Conservation (phyloP, 345 rosid species). For the Ceriops decandra region DNA sequence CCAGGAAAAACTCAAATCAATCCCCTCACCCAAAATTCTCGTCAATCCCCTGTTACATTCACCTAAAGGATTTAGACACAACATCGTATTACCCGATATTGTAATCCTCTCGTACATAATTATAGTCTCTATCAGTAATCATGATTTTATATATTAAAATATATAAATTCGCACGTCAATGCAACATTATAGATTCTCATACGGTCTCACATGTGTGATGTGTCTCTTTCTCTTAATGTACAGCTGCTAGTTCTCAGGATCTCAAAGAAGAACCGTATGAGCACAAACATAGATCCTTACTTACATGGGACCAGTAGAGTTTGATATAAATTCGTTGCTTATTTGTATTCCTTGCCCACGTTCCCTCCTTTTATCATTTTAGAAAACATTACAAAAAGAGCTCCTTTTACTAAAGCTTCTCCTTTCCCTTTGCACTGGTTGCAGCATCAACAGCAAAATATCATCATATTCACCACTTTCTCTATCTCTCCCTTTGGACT, state of each 20-base stretch:
- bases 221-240: background rate
- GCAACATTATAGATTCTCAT: background rate
- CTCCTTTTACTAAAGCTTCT: conserved; percentile 40
- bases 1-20: conserved; percentile 30
- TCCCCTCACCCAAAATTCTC: background rate
- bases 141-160: too few relatives aligned
- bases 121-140: too few relatives aligned
- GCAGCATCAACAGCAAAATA: conserved; percentile 31
- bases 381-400: conserved; percentile 17
- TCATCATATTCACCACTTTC: conserved; percentile 47
- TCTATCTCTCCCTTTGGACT: conserved; percentile 11
- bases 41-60: too few relatives aligned
- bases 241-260: background rate
- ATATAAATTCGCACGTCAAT: too few relatives aligned
- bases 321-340: background rate
- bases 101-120: too few relatives aligned
- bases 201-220: background rate
- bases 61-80: too few relatives aligned
- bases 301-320: background rate
- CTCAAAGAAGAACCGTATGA: conserved; percentile 3
- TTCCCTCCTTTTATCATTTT: conserved; percentile 29
- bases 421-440: conserved; percentile 22
- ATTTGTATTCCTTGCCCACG: conserved; percentile 43
- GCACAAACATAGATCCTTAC: conserved; percentile 16
- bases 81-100: too few relatives aligned